A percentile compares a stretch with the other conserved stretches of the same genome.
Evolutionary conservation across 345 rosid genomes (phyloP).

Genomic region (Arabis hirsuta): DNA sequence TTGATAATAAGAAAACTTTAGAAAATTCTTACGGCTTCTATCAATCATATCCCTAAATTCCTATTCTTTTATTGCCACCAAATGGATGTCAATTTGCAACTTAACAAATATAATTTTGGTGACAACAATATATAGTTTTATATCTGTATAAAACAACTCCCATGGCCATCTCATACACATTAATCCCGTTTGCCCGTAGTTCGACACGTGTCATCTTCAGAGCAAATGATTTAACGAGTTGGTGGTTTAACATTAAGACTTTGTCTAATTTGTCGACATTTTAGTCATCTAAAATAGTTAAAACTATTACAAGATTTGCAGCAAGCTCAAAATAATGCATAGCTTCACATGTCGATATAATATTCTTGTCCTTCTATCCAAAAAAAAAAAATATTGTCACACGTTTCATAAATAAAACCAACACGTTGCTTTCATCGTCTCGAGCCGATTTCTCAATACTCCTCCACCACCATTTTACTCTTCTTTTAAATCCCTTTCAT

Average conservation of each 20-base stretch:
- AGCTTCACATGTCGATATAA: constrained; percentile 33
- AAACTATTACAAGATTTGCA: constrained; percentile 34
- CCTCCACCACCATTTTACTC: constrained; percentile 39
- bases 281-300: constrained; percentile 23
- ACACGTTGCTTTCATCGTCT: constrained; percentile 36
- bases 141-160: too few species aligned
- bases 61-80: neutral
- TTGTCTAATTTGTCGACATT: constrained; percentile 23
- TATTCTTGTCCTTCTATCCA: neutral
- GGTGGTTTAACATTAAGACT: neutral
- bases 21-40: neutral
- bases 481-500: constrained; percentile 29
- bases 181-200: neutral
- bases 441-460: constrained; percentile 39
- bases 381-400: constrained; percentile 28
- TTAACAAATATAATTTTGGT: neutral
- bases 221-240: neutral
- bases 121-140: too few species aligned
- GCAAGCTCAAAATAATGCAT: constrained; percentile 33
- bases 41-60: neutral
- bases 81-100: constrained; percentile 19
- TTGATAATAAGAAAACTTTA: neutral
- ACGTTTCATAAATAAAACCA: constrained; percentile 40
- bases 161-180: neutral
- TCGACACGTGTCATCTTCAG: neutral